Evolutionary conservation across 2,329 filamentous ascomycete genomes (phyloP).

Genomic region (Neopestalotiopsis clavispora): DNA sequence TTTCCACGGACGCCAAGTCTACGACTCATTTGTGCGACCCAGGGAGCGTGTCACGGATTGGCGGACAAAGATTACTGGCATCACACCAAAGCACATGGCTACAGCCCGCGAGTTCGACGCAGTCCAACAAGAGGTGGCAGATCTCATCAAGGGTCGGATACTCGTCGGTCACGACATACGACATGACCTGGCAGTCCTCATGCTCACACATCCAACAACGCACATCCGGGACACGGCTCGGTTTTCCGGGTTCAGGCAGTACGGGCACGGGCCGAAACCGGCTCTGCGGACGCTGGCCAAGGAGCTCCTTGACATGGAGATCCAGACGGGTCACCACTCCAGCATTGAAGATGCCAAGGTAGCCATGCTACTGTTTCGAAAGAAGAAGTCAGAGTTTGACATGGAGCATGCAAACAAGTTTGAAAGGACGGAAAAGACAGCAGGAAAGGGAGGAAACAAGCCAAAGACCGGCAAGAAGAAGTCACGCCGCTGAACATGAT

Average conservation of each 20-base stretch:
- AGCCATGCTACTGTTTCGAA: conserved; percentile 86
- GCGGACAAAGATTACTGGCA: conserved; percentile 85
- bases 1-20: conserved; percentile 89
- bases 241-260: conserved; percentile 74
- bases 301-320: conserved; percentile 63
- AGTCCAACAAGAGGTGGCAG: conserved; percentile 75
- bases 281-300: conserved; percentile 64
- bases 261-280: conserved; percentile 70
- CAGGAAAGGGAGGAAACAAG: background rate
- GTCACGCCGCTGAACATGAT: conserved; percentile 9
- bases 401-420: conserved; percentile 75
- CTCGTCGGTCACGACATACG: conserved; percentile 74
- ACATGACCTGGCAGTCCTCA: conserved; percentile 74
- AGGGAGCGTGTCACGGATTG: conserved; percentile 84
- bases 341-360: conserved; percentile 82
- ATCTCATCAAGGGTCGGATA: conserved; percentile 66
- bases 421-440: conserved; percentile 38
- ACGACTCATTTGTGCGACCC: conserved; percentile 89
- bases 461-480: conserved; percentile 16
- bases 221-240: conserved; percentile 87
- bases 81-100: conserved; percentile 75
- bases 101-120: conserved; percentile 73
- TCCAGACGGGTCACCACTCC: conserved; percentile 68
- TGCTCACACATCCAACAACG: conserved; percentile 76
- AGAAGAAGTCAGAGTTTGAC: conserved; percentile 85